Percentiles rank a stretch among this genome's conserved stretches.
phyloP scores from a whole-genome alignment of 208 protist species.

The Leishmania martiniquensis region DNA sequence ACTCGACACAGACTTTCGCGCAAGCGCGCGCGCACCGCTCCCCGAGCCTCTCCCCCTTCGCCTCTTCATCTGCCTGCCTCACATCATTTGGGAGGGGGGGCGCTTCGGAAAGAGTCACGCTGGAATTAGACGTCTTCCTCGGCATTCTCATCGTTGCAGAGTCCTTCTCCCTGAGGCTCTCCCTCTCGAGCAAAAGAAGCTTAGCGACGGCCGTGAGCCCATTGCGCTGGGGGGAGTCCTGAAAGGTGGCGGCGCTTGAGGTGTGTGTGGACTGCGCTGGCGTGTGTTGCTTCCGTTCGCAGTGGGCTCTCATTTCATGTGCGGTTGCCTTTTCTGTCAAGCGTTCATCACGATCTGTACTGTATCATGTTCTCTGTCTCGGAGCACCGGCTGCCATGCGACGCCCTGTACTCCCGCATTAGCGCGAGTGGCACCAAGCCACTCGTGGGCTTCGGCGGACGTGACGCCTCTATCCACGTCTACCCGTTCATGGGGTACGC shows the following conservation, averaged over 20 bases:
- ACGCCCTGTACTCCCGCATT: conserved; percentile 59
- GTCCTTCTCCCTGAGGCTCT: neutral
- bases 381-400: conserved; percentile 63
- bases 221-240: neutral
- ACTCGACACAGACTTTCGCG: neutral
- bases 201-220: neutral
- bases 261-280: conserved; percentile 1
- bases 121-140: neutral
- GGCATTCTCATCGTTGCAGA: neutral
- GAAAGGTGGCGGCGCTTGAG: neutral
- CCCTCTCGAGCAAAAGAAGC: neutral
- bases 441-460: conserved; percentile 69
- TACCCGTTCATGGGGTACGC: conserved; percentile 68
- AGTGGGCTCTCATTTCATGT: neutral
- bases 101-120: neutral
- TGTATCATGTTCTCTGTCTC: conserved; percentile 35
- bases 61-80: neutral
- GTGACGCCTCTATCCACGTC: conserved; percentile 60
- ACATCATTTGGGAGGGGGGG: neutral
- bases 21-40: neutral
- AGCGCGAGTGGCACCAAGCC: conserved; percentile 58
- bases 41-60: conserved; percentile 2
- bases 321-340: neutral
- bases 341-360: neutral
- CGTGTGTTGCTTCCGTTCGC: neutral